Evolutionary conservation across 2,329 filamentous ascomycete genomes (phyloP).

Genomic region (Malbranchea cinnamomea): DNA sequence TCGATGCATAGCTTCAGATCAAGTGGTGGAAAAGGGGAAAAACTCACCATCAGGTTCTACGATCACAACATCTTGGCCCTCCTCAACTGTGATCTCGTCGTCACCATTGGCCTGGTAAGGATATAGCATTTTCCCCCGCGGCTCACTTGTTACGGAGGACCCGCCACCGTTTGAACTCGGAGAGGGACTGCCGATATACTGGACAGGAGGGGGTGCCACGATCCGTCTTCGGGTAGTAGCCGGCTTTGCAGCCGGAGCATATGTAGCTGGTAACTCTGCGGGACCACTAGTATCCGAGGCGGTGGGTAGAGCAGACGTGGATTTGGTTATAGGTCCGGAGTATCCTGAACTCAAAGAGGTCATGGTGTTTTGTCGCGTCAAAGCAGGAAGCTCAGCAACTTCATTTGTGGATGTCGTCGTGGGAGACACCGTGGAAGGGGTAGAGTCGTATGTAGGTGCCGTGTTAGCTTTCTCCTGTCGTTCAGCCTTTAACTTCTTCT

Average conservation of each 20-base stretch:
- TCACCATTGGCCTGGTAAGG: constrained; percentile 64
- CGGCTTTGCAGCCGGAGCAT: constrained; percentile 18
- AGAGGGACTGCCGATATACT: constrained; percentile 59
- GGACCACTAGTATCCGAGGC: constrained; percentile 36
- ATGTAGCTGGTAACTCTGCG: constrained; percentile 25
- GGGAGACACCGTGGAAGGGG: too few species aligned
- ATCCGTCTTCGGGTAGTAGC: constrained; percentile 41
- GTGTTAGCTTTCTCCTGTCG: constrained; percentile 65
- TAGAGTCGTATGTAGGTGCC: constrained; percentile 21
- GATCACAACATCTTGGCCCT: constrained; percentile 63
- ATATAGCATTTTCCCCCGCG: constrained; percentile 80
- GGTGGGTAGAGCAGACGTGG: constrained; percentile 46
- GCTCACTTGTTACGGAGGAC: constrained; percentile 28
- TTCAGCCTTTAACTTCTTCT: constrained; percentile 79
- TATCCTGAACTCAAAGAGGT: constrained; percentile 82
- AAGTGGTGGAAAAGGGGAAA: background rate
- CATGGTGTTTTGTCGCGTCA: constrained; percentile 75
- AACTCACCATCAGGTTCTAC: constrained; percentile 74
- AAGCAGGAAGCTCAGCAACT: constrained; percentile 46
- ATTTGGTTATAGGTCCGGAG: constrained; percentile 55
- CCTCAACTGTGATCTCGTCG: constrained; percentile 66
- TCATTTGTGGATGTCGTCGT: constrained; percentile 19
- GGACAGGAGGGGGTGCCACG: constrained; percentile 70
- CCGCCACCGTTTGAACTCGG: constrained; percentile 8
- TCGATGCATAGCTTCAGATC: background rate